A percentile compares a stretch with the other conserved stretches of the same genome.
These are phyloP conservation scores for Lagenidium giganteum DNA, from an alignment of 352 stramenopile species.

Conservation along the genomic window DNA sequence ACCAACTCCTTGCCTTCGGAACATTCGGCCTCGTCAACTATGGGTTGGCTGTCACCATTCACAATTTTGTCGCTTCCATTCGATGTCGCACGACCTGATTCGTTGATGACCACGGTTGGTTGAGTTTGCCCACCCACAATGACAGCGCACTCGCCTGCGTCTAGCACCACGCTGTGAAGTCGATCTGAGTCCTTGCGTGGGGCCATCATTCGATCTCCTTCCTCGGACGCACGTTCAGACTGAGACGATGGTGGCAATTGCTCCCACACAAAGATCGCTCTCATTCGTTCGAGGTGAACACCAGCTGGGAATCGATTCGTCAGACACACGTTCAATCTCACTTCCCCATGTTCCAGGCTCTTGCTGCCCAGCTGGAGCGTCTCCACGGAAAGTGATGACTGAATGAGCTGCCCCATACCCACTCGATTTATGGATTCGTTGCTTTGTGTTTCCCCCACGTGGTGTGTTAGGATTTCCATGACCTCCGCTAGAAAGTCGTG, in stretches of 20 bases:
- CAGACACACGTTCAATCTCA: constrained; percentile 46
- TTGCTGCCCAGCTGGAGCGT: constrained; percentile 41
- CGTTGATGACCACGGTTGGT: not conserved
- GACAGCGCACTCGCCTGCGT: constrained; percentile 1
- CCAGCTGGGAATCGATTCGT: constrained; percentile 53
- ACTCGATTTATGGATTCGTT: constrained; percentile 10
- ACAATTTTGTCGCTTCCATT: not conserved
- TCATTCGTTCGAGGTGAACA: constrained; percentile 56
- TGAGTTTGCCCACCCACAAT: not conserved
- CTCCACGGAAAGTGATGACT: constrained; percentile 37
- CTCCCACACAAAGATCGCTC: too few species aligned
- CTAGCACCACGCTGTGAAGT: constrained; percentile 16
- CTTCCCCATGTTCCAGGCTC: constrained; percentile 44
- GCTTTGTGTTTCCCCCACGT: constrained; percentile 1
- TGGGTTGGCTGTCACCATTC: not conserved
- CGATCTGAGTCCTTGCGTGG: constrained; percentile 1
- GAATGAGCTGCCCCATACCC: constrained; percentile 56
- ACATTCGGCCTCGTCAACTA: not conserved
- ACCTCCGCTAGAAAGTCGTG: constrained; percentile 41
- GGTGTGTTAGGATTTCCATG: constrained; percentile 27
- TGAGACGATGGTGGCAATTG: too few species aligned
- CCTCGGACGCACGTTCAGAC: too few species aligned
- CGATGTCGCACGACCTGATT: not conserved
- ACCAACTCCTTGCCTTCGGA: constrained; percentile 17
- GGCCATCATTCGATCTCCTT: not conserved